These are phyloP conservation scores for Xylaria digitata DNA, from an alignment of 2,329 filamentous ascomycete genomes.

Conservation along the genomic window DNA sequence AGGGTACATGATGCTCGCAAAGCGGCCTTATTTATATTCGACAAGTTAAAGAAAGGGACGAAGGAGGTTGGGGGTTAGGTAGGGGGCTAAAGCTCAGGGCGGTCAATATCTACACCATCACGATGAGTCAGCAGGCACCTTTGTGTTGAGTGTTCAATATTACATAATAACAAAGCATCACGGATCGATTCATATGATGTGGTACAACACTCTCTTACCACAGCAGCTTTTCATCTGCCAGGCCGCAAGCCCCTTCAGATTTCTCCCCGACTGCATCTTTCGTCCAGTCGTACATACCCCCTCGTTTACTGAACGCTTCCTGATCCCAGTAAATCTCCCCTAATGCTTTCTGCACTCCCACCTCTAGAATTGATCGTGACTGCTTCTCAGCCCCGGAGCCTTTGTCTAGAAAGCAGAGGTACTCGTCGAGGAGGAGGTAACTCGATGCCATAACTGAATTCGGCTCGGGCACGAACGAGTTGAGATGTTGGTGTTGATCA, in stretches of 20 bases:
- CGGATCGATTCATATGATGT: too few relatives aligned
- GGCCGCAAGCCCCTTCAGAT: conserved; percentile 30
- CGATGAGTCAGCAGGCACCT: too few relatives aligned
- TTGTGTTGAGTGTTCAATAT: too few relatives aligned
- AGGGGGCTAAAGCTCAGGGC: too few relatives aligned
- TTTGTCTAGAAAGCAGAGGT: conserved; percentile 62
- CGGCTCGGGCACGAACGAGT: conserved; percentile 59
- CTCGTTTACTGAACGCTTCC: conserved; percentile 56
- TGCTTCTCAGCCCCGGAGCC: conserved; percentile 50
- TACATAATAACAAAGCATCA: too few relatives aligned
- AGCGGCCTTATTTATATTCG: too few relatives aligned
- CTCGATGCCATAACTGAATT: conserved; percentile 63
- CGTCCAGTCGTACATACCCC: conserved; percentile 63
- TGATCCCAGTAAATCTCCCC: conserved; percentile 59
- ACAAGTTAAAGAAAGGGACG: too few relatives aligned
- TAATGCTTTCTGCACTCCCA: conserved; percentile 60
- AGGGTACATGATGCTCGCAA: too few relatives aligned
- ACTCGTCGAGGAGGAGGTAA: conserved; percentile 65
- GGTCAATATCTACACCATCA: too few relatives aligned
- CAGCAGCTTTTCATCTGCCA: conserved; percentile 1
- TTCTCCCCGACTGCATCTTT: conserved; percentile 38
- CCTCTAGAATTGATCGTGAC: conserved; percentile 55
- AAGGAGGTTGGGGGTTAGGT: too few relatives aligned
- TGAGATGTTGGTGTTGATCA: conserved; percentile 54
- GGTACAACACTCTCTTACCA: conserved; percentile 8